These are phyloP conservation scores for Tylopilus sp. DNA, from an alignment of 1,284 basidiomycete genomes.

Conservation along the genomic window DNA sequence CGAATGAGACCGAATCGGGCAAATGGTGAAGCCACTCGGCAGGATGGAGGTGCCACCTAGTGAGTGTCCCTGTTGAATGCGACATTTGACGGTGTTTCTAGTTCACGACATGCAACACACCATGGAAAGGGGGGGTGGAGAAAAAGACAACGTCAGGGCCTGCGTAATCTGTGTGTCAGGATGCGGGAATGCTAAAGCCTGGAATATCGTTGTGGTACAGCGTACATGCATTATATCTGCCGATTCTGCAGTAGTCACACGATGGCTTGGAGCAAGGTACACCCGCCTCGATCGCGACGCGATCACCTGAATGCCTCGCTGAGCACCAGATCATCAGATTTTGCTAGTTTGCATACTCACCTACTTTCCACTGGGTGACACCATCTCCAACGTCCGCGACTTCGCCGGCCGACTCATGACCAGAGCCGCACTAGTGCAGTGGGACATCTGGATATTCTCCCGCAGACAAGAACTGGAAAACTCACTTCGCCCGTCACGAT, in stretches of 20 bases:
- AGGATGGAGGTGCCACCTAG: conserved; percentile 59
- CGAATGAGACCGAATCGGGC: conserved; percentile 55
- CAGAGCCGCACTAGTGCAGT: conserved; percentile 54
- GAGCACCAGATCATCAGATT: neutral
- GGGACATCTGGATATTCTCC: neutral
- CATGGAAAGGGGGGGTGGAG: conserved; percentile 63
- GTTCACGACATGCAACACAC: conserved; percentile 26
- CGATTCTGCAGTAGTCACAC: conserved; percentile 55
- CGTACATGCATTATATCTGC: conserved; percentile 57
- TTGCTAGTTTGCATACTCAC: conserved; percentile 25
- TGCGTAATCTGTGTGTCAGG: conserved; percentile 16
- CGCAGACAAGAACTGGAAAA: neutral
- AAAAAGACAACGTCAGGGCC: conserved; percentile 60
- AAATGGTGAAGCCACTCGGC: conserved; percentile 62
- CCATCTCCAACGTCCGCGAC: conserved; percentile 58
- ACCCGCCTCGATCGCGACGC: conserved; percentile 62
- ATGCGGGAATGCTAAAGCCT: neutral
- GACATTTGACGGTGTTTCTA: neutral
- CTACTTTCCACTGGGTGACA: conserved; percentile 57
- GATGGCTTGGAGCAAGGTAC: conserved; percentile 58
- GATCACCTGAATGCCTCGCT: conserved; percentile 42
- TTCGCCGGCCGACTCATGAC: conserved; percentile 64
- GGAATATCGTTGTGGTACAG: neutral
- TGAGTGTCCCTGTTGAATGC: conserved; percentile 45
- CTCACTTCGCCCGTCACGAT: conserved; percentile 57